Base-by-base conservation (phyloP, 2,329 filamentous ascomycete genomes). In the Phialophora expanda region DNA sequence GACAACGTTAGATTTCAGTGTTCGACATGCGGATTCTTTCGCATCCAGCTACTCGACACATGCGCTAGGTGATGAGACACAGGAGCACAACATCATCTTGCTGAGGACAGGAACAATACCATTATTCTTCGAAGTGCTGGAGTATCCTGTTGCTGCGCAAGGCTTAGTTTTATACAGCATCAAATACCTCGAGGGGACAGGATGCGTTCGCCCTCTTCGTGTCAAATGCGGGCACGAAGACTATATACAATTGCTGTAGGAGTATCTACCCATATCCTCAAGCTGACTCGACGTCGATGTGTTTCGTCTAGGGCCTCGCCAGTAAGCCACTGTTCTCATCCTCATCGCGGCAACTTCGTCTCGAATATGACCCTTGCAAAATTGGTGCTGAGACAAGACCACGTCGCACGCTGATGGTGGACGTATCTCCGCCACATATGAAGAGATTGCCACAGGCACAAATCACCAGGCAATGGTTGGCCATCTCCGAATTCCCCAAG, bases 401-500 rank as follows among this genome's bases (percentile, higher is more conserved):
- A 44, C 38, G 17, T 44, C 17, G 38, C 38, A n/a, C 14, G 38
- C 6, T n/a, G 38, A 8, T 8, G 4, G 5, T 44, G 6, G 38
- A 44, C 14, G 5, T 8, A n/a, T 44, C 4, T 44, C 38, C 17
- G 38, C 17, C 38, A n/a, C 17, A 17, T n/a, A 1, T 8, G 38
- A 44, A 9, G 17, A n/a, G 24, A 48, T 28, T 12, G 41, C 26
- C 44, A 51, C 41, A 51, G 44, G 28, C 26, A 9, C 56, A 41
- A 30, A 38, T n/a, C 41, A 24, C 28, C 20, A n/a, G 38, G 38
- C 14, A 44, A 44, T 2, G 38, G 17, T 44, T 44, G 14, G 14
- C 12, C 56, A 28, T 50, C 22, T 58, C 44, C 56, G 56, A 41
- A 50, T 48, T 17, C 28, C 44, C 53, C 53, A 30, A 56, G 4